Evolutionary conservation across 805 yeast genomes (phyloP).

Genomic region (Starmera quercuum): DNA sequence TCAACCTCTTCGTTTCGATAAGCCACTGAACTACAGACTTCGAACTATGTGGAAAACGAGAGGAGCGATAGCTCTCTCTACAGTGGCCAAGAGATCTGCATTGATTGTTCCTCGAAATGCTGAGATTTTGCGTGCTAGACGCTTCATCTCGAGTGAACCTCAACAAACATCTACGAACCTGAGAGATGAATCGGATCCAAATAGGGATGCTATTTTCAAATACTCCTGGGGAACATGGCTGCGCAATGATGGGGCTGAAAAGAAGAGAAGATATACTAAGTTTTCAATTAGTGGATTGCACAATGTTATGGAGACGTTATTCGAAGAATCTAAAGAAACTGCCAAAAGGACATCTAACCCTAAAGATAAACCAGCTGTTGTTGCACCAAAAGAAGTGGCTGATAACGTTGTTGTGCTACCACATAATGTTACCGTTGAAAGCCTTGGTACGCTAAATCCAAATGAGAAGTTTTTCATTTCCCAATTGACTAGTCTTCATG

Average conservation of each 20-base stretch:
- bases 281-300: constrained; percentile 78
- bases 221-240: constrained; percentile 97
- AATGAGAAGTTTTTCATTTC: constrained; percentile 45
- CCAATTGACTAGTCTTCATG: constrained; percentile 78
- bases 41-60: too few relatives aligned
- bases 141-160: constrained; percentile 22
- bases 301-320: constrained; percentile 39
- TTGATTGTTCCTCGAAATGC: not conserved
- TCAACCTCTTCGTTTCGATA: too few relatives aligned
- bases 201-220: constrained; percentile 67
- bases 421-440: constrained; percentile 36
- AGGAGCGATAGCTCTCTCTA: too few relatives aligned
- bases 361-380: constrained; percentile 9
- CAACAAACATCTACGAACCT: constrained; percentile 41
- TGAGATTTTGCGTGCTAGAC: constrained; percentile 5
- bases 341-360: constrained; percentile 21
- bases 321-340: constrained; percentile 27
- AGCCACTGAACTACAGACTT: too few relatives aligned
- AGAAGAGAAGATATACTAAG: constrained; percentile 66
- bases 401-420: constrained; percentile 35
- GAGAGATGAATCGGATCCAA: constrained; percentile 56
- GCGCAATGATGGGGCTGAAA: constrained; percentile 66
- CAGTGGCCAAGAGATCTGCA: too few relatives aligned
- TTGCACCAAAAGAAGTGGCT: constrained; percentile 29
- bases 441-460: constrained; percentile 37